phyloP scores from a whole-genome alignment of 257 asterid species.

The Nicotiana tomentosiformis region DNA sequence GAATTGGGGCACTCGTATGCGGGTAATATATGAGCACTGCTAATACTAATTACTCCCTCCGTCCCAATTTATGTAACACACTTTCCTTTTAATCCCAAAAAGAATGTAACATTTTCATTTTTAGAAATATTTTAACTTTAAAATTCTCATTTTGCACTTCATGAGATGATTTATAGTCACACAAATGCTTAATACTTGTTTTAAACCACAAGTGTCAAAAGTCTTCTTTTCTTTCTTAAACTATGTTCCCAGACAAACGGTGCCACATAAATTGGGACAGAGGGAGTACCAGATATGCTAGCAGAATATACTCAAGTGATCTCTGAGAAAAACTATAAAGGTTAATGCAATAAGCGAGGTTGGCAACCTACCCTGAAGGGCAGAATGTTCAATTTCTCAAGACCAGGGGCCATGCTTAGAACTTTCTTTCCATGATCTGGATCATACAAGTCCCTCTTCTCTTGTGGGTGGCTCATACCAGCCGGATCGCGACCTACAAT shows the following conservation, averaged over 20 bases:
- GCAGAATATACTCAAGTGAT: background rate
- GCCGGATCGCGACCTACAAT: constrained; percentile 94
- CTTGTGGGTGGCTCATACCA: constrained; percentile 86
- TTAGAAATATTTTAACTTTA: too few relatives aligned
- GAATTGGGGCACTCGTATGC: background rate
- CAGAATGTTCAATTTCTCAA: constrained; percentile 68
- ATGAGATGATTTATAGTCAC: too few relatives aligned
- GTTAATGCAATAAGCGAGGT: background rate
- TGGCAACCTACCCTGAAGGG: constrained; percentile 57
- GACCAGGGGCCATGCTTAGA: constrained; percentile 86
- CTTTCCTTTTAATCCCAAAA: too few relatives aligned
- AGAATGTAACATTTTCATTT: too few relatives aligned
- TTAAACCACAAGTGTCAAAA: too few relatives aligned
- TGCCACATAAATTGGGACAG: too few relatives aligned
- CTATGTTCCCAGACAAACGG: too few relatives aligned
- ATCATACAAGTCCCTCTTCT: constrained; percentile 76
- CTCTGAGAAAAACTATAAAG: background rate
- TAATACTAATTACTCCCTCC: background rate
- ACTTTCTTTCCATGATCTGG: constrained; percentile 91
- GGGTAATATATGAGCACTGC: background rate
- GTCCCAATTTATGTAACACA: too few relatives aligned
- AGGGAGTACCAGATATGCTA: background rate
- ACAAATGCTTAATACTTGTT: too few relatives aligned
- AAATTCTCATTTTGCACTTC: too few relatives aligned
- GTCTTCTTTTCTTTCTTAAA: too few relatives aligned